Conservation (phyloP, 2,329 filamentous ascomycete genomes). For the Trichoderma breve region DNA sequence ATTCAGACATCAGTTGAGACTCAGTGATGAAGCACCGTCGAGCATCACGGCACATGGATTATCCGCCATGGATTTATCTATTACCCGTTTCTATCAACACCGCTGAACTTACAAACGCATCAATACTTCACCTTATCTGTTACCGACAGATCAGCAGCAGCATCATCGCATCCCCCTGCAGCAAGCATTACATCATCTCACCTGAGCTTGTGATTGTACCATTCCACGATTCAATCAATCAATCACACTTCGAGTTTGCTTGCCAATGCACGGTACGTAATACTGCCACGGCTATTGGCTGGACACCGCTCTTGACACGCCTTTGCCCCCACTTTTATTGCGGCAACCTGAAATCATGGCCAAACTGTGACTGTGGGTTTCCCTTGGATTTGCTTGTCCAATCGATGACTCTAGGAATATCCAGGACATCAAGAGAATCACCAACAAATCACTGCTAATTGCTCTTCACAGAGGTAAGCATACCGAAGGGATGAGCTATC, state of each 20-base stretch:
- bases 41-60: not conserved
- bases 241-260: not conserved
- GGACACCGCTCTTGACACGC: not conserved
- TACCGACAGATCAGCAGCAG: not conserved
- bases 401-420: not conserved
- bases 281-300: conserved; percentile 1
- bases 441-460: not conserved
- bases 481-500: not conserved
- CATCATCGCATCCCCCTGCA: not conserved
- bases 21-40: not conserved
- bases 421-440: not conserved
- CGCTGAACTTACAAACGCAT: not conserved
- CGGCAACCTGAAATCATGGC: not conserved
- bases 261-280: conserved; percentile 15
- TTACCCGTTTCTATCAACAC: not conserved
- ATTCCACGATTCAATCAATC: not conserved
- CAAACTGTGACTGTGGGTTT: not conserved
- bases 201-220: not conserved
- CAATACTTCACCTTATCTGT: not conserved
- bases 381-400: not conserved
- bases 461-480: not conserved
- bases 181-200: not conserved
- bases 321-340: not conserved
- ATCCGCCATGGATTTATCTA: not conserved
- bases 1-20: not conserved